Conservation (phyloP, 139 green algal species). For the Coelastrella sp. region DNA sequence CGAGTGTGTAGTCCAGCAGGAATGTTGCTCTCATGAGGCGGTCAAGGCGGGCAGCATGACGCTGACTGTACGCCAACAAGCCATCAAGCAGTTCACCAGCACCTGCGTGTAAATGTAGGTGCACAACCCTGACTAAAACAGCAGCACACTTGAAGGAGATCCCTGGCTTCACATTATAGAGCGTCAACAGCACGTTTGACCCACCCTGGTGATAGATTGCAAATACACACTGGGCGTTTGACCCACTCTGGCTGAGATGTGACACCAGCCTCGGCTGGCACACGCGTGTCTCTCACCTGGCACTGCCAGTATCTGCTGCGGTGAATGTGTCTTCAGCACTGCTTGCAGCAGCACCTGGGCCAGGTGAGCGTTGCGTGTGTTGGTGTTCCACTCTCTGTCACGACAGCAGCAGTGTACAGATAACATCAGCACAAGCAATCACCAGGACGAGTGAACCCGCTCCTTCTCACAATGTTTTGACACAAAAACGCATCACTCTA, state of each 20-base stretch:
- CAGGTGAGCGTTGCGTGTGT: slow-evolving; percentile 81
- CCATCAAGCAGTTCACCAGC: slow-evolving; percentile 80
- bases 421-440: neutral
- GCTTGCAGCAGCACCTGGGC: slow-evolving; percentile 86
- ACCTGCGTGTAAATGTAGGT: neutral
- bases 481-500: no score
- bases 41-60: slow-evolving; percentile 86
- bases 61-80: slow-evolving; percentile 85
- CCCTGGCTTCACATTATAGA: neutral
- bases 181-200: neutral
- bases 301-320: slow-evolving; percentile 71
- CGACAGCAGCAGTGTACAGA: neutral
- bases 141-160: neutral
- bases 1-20: slow-evolving; percentile 91
- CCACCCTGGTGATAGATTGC: neutral
- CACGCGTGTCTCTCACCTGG: slow-evolving; percentile 38
- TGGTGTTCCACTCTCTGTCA: slow-evolving; percentile 95
- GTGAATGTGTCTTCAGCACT: slow-evolving; percentile 71
- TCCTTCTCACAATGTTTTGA: neutral
- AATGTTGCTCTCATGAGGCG: slow-evolving; percentile 83
- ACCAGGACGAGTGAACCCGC: neutral
- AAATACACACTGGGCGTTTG: neutral
- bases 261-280: no score
- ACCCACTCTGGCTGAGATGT: neutral
- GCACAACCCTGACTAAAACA: neutral